Percentiles rank a stretch among this genome's conserved stretches.
Evolutionary conservation across 768 basidiomycete genomes (phyloP).

Genomic region (Collybia mongolica): DNA sequence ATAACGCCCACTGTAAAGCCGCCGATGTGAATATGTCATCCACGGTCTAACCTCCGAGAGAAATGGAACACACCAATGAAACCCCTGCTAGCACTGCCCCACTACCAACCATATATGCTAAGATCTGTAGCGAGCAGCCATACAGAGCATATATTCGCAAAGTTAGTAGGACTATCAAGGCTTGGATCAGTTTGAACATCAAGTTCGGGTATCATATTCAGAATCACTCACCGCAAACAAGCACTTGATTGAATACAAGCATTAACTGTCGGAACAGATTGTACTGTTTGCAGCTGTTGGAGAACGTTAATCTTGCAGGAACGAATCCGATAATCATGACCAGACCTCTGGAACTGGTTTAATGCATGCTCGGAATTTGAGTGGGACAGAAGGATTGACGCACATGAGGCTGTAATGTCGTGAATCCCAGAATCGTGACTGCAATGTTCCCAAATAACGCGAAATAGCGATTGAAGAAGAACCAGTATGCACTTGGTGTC

Average conservation of each 20-base stretch:
- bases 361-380: too few species aligned
- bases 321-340: too few species aligned
- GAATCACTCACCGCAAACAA: constrained; percentile 40
- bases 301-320: neutral
- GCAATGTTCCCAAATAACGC: constrained; percentile 37
- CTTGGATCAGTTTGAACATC: neutral
- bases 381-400: constrained; percentile 3
- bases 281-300: constrained; percentile 37
- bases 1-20: constrained; percentile 39
- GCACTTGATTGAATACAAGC: constrained; percentile 41
- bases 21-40: neutral
- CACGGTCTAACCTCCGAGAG: neutral
- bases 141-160: constrained; percentile 53
- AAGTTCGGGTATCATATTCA: neutral
- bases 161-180: constrained; percentile 36
- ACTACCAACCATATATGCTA: constrained; percentile 31
- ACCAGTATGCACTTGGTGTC: constrained; percentile 37
- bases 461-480: constrained; percentile 51
- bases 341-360: constrained; percentile 12
- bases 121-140: constrained; percentile 33
- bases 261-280: constrained; percentile 38
- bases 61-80: constrained; percentile 30
- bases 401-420: constrained; percentile 21
- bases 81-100: constrained; percentile 27
- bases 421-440: constrained; percentile 28